Evolutionary conservation across 768 basidiomycete genomes (phyloP), one percentile per base, ranked within the genome.

Genomic region (Podaxis sp.): DNA sequence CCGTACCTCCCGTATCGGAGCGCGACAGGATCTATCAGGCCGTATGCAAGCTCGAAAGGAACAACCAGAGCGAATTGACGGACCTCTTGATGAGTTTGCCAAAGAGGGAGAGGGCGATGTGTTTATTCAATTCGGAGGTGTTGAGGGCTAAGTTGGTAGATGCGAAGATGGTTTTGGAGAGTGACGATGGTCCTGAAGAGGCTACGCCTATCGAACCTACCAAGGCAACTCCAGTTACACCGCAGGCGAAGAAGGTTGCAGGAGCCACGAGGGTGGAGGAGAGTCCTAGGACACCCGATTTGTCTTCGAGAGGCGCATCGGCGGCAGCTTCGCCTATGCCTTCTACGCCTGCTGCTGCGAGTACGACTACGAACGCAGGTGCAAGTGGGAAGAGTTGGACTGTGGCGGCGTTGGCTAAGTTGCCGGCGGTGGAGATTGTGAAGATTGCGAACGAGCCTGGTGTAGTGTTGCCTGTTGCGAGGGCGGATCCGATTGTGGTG

Each of bases 91-190:
- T 95, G 89, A 89, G 87, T 67, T 80, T 96, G 17, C 88, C 91
- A 1, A 96, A 95, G 75, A 86, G 90, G 64, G 95, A 96, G 66
- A 85, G 94, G 13, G 93, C 93, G 0, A 83, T 96, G 86, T 95
- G 94, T 75, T 78, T 96, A 44, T 96, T 96, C 81, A 96, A 94
- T 66, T 79, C 81, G 12, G 93, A 95, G 67, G 82, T 93, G 30
- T 80, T 96, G 26, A 82, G 87, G 56, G 80, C 77, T 22, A 96
- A 96, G 77, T 77, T 96, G 19, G 83, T 82, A 1, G 93, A 95
- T 67, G 95, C 95, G 15, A 91, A 89, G 76, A 78, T 83, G 68
- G 89, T 96, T 22, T 73, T 96, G 63, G 91, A 93, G 46, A 88
- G 85, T 64, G 86, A 87, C 6, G 89, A 88, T 28, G 86, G 75